Base-by-base conservation (phyloP, 345 rosid species). In the Leavenworthia alabamica region DNA sequence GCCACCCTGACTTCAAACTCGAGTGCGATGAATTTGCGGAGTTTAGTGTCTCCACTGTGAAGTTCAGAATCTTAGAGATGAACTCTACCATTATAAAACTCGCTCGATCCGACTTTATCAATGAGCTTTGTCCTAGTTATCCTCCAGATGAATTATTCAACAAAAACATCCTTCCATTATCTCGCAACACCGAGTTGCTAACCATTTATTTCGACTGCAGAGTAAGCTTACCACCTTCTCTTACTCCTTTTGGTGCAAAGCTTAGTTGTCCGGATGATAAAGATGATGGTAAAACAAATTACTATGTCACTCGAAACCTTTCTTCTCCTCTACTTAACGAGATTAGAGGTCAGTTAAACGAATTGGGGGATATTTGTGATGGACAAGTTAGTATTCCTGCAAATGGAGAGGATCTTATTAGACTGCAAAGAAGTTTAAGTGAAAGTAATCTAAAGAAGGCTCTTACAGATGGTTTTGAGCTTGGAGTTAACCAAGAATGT, bases 1-100 rank as follows among this genome's bases (percentile, higher is more conserved):
- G 83, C n/a, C 63, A 22, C 28, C 84, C 73, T 0, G 51, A 62
- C 1, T 81, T 76, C 17, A 2, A 20, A 46, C 47, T 81, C 1
- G 29, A 45, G 1, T 78, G 0, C 0, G 2, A 0, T 8, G 3
- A 1, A 1, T 0, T 0, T 3, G 61, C 69, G 0, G 71, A 62
- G 51, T 2, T 78, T 50, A 78, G 10, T n/a, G 47, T 84, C 16
- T n/a, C 3, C 7, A 12, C 45, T 0, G 67, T 50, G 1, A 72
- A 20, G 10, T 79, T 59, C 40, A 70, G 29, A 23, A 71, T 87
- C 48, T 63, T 73, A 0, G 7, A 3, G 0, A n/a, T 64, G 8
- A 17, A 27, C 5, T 48, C 4, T 28, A 0, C 0, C 0, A 11
- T 15, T 32, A 41, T 87, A 12, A 11, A 0, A 11, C 55, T 73